A percentile compares a stretch with the other conserved stretches of the same genome.
phyloP scores from a whole-genome alignment of 345 rosid species.

The Dipteronia sinensis region DNA sequence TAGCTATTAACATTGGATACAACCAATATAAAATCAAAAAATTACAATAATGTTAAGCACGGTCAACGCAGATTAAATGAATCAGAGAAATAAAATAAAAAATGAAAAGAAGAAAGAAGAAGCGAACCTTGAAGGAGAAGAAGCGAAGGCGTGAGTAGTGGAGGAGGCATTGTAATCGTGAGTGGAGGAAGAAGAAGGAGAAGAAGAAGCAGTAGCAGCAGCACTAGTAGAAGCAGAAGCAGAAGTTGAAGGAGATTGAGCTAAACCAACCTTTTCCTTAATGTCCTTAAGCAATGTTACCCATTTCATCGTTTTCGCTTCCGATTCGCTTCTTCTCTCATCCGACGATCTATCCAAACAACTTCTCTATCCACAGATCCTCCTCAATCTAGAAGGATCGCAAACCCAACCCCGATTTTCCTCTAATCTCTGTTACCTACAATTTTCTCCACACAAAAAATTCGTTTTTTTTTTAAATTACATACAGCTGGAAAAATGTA shows the following conservation, averaged over 20 bases:
- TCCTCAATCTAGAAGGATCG: constrained; percentile 42
- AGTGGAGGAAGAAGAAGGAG: constrained; percentile 49
- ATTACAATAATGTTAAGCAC: constrained; percentile 24
- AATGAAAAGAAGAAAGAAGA: background rate
- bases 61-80: constrained; percentile 20
- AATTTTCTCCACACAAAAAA: constrained; percentile 1
- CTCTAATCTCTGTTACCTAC: constrained; percentile 1
- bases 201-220: constrained; percentile 46
- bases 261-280: constrained; percentile 94
- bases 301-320: constrained; percentile 92
- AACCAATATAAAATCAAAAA: background rate
- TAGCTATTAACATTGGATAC: background rate
- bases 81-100: background rate
- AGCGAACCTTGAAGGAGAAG: constrained; percentile 70
- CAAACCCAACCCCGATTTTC: constrained; percentile 22
- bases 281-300: constrained; percentile 95
- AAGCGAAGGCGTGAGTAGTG: constrained; percentile 37
- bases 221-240: constrained; percentile 35
- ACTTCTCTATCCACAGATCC: constrained; percentile 35
- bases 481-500: constrained; percentile 35
- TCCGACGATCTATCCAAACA: constrained; percentile 28
- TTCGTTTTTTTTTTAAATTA: background rate
- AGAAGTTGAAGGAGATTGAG: constrained; percentile 64
- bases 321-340: constrained; percentile 50
- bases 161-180: constrained; percentile 46